Conservation (phyloP, 176 grass and related monocot genomes). For the Otatea glauca region DNA sequence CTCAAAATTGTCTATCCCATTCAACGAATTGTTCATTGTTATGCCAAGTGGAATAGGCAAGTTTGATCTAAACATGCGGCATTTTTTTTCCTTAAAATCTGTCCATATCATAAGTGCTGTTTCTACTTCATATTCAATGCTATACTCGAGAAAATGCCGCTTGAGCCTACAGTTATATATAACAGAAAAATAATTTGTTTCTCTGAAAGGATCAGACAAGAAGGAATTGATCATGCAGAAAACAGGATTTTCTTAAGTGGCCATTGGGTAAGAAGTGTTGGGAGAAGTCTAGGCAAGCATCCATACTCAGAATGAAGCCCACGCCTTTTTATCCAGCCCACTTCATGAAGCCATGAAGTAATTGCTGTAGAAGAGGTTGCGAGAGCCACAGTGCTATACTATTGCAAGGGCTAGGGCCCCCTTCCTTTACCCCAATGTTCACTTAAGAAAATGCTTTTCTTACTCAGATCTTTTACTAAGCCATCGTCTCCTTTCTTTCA, state of each 20-base stretch:
- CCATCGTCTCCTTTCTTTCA: conserved; percentile 75
- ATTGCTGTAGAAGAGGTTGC: conserved; percentile 77
- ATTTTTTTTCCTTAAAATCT: neutral
- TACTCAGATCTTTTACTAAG: conserved; percentile 76
- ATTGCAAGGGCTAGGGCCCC: conserved; percentile 66
- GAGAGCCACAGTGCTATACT: conserved; percentile 63
- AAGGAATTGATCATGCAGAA: conserved; percentile 58
- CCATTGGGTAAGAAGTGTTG: conserved; percentile 49
- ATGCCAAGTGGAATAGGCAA: neutral
- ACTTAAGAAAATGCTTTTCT: conserved; percentile 53
- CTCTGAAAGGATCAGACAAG: conserved; percentile 64
- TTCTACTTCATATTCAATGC: no score
- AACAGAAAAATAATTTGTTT: conserved; percentile 17
- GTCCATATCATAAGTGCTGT: neutral
- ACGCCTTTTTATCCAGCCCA: conserved; percentile 74
- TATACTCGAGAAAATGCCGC: no score
- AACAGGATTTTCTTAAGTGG: conserved; percentile 50
- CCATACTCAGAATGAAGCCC: conserved; percentile 76
- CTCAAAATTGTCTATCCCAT: neutral
- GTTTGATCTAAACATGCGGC: neutral
- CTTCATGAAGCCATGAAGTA: conserved; percentile 52
- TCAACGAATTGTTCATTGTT: neutral
- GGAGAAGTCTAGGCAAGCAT: conserved; percentile 85
- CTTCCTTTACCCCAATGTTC: conserved; percentile 56
- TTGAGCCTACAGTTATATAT: neutral